Base-by-base conservation (phyloP, 148 eudicot genomes). In the Amaranthus cruentus region DNA sequence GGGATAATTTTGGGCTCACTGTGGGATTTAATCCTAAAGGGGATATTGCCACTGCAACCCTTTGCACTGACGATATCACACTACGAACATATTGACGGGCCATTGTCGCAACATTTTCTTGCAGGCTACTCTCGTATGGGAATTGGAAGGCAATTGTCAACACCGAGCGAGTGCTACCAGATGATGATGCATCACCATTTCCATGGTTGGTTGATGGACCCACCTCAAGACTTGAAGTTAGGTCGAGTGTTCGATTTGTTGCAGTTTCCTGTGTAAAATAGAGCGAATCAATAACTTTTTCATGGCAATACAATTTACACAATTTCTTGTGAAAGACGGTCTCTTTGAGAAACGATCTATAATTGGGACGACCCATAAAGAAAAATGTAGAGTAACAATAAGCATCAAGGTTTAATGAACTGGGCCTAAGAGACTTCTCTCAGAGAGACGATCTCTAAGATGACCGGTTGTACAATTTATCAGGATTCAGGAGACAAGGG, bases 101-200 rank as follows among this genome's bases (percentile, higher is more conserved):
- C 97, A 95, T 91, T 55, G 88, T 81, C 2, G 93, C 96, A 66
- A 95, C 91, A 70, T 78, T 90, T 11, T 90, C 96, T 72, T 87
- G 94, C 48, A 88, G 85, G 78, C 76, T 82, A 62, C 73, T 85
- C 72, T 90, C 97, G 75, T 87, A 90, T 9, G 97, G 92, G 73
- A 95, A 92, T 78, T 95, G 97, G 78, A 95, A 90, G 15, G 99
- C 99, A 18, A 95, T 92, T 8, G 97, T 95, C 69, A 95, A 73
- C 62, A 94, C 94, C 2, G 98, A 87, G 71, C 98, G 85, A 47
- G 86, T 14, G 64, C 66, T 84, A 56, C 77, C 80, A 57, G 81
- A 73, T 3, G 88, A 73, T 4, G 88, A 62, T 3, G 78, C 55
- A 58, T 86, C 88, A 56, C 77, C 84, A 28, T 81, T 66, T 46